Conservation (phyloP, 306 rosid genomes). For the Erythrophleum fordii region DNA sequence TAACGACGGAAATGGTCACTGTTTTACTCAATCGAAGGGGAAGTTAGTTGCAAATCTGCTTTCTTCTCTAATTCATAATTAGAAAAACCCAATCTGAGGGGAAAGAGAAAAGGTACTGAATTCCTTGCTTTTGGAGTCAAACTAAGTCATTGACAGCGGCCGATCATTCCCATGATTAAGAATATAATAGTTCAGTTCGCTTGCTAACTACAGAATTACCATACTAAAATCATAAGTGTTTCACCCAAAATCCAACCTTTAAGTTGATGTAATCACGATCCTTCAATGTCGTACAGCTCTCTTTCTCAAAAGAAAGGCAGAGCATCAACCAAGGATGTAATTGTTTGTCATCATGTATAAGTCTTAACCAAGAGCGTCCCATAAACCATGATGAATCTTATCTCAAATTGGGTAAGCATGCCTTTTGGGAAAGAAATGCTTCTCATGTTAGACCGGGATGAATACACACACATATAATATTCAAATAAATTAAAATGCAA, state of each 20-base stretch:
- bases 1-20: background rate
- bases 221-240: slow-evolving; percentile 30
- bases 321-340: no score
- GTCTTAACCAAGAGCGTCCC: background rate
- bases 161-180: no score
- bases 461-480: no score
- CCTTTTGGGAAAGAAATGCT: background rate
- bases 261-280: no score
- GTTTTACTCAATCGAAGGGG: background rate
- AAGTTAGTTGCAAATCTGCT: background rate
- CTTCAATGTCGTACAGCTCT: no score
- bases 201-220: background rate
- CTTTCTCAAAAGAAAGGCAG: no score
- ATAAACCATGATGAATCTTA: background rate
- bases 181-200: no score
- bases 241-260: background rate
- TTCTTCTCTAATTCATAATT: background rate
- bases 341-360: slow-evolving; percentile 12
- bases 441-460: no score
- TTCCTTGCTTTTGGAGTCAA: no score
- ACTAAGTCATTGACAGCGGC: no score
- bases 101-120: slow-evolving; percentile 29
- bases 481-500: no score
- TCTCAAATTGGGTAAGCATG: slow-evolving; percentile 24
- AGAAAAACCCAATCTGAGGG: background rate